These are phyloP conservation scores for Moesziomyces globuligerus DNA, from an alignment of 1,284 basidiomycete species.

Conservation along the genomic window DNA sequence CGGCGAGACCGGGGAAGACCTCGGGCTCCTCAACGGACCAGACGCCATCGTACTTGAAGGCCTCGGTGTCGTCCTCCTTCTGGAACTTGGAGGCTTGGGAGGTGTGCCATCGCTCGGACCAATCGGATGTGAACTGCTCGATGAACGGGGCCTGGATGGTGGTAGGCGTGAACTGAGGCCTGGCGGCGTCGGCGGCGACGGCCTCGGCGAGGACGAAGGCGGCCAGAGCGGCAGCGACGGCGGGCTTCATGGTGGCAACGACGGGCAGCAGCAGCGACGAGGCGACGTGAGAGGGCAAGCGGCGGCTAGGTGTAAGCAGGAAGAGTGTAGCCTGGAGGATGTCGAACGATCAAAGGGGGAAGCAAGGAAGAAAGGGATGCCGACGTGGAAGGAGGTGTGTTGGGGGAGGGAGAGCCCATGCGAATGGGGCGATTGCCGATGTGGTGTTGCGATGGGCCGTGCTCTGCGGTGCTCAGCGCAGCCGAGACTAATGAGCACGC, in stretches of 20 bases:
- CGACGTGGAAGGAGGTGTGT: not conserved
- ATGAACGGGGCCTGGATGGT: conserved; percentile 89
- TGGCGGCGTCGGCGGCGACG: conserved; percentile 31
- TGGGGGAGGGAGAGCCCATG: too few species aligned
- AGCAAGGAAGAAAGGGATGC: not conserved
- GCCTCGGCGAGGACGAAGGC: conserved; percentile 44
- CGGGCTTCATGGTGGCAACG: conserved; percentile 31
- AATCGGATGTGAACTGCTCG: conserved; percentile 95
- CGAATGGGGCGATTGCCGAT: too few species aligned
- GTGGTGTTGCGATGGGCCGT: conserved; percentile 27
- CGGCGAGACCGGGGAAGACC: conserved; percentile 72
- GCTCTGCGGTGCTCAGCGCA: conserved; percentile 8
- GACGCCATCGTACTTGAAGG: conserved; percentile 93
- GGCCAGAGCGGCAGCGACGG: conserved; percentile 37
- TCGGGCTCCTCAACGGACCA: conserved; percentile 94
- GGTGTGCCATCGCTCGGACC: conserved; percentile 90
- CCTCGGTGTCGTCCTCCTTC: conserved; percentile 57
- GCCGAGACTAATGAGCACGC: conserved; percentile 3
- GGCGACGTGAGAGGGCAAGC: not conserved
- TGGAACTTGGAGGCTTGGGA: conserved; percentile 91
- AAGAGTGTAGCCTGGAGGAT: not conserved
- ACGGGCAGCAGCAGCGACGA: not conserved
- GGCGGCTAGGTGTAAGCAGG: too few species aligned
- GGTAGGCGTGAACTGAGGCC: conserved; percentile 74
- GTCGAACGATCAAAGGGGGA: too few species aligned